phyloP scores from a whole-genome alignment of 176 grass and related monocot genomes.

The Juncus effusus region DNA sequence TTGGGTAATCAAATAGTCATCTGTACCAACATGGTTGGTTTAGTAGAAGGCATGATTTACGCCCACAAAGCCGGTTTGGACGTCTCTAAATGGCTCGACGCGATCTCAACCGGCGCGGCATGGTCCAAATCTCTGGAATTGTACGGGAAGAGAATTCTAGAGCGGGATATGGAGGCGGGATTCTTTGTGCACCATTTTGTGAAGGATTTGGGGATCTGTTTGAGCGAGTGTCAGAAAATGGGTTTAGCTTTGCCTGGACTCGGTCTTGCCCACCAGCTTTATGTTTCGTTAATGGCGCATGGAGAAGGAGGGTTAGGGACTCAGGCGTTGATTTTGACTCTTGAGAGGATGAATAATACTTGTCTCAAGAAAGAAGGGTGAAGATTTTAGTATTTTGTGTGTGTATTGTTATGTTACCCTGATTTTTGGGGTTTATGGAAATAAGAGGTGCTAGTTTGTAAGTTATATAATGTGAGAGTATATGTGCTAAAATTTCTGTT shows the following conservation, averaged over 20 bases:
- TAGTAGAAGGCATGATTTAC: conserved; percentile 91
- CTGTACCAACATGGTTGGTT: conserved; percentile 91
- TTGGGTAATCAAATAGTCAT: conserved; percentile 94
- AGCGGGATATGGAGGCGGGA: conserved; percentile 80
- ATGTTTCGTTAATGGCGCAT: conserved; percentile 75
- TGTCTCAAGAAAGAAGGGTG: conserved; percentile 48
- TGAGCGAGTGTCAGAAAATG: conserved; percentile 92
- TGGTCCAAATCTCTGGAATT: conserved; percentile 79
- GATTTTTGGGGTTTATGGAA: too few species aligned
- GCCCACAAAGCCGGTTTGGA: conserved; percentile 91
- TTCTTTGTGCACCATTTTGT: conserved; percentile 95
- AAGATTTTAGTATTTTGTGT: neutral
- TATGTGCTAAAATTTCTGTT: neutral
- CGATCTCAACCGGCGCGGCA: conserved; percentile 83
- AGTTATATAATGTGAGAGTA: too few species aligned
- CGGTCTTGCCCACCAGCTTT: conserved; percentile 76
- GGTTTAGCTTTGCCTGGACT: conserved; percentile 86
- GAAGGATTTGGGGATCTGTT: conserved; percentile 92
- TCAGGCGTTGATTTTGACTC: conserved; percentile 72
- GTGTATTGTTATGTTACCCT: too few species aligned
- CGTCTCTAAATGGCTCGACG: conserved; percentile 83
- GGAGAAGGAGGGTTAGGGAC: conserved; percentile 76
- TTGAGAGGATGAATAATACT: conserved; percentile 86
- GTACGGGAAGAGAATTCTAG: conserved; percentile 77
- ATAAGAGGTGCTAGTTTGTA: too few species aligned